Evolutionary conservation across 2,329 filamentous ascomycete species (phyloP), one percentile per base, ranked within the genome.

Genomic region (Phialophora macrospora): DNA sequence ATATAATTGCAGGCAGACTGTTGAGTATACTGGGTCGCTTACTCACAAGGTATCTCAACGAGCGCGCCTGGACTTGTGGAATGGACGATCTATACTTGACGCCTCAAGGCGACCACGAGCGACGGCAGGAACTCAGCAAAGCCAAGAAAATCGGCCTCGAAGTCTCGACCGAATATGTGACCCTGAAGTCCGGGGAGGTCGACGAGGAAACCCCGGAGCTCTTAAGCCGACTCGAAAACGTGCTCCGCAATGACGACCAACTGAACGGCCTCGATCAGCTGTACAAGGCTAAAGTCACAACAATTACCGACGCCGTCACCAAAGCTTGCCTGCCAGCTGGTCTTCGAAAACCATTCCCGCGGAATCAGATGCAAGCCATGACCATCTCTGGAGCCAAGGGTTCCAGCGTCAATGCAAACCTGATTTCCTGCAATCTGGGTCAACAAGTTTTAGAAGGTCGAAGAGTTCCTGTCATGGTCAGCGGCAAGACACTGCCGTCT

Each of bases 321-420:
- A 83, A 83, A 55, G 85, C 86, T 1, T 97, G 93, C 78, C 84
- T 99, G 71, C 95, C 95, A 0, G 80, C 82, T 22, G 92, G 91
- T 49, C 85, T 99, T 30, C 88, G 91, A 73, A 99, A 98, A 79
- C 87, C 90, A 7, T 99, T 99, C 78, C 95, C 95, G 0, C 90
- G 90, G 75, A 99, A 99, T 75, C 94, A 98, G 79, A 99, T 99
- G 94, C 95, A 99, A 82, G 88, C 91, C 70, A 99, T 99, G 95
- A 99, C 95, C 24, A 90, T 90, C 14, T 97, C 95, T 63, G 95
- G 95, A 77, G 95, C 95, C 59, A 99, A 99, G 81, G 95, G 95
- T 76, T 90, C 87, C 62, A 83, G 87, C 73, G 95, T 99, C 78
- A 99, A 99, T 76, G 95, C 95, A 58, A 97, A 96, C 74, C 87